Evolutionary conservation across 2,329 filamentous ascomycete genomes (phyloP).

Genomic region (Coleophoma cylindrospora): DNA sequence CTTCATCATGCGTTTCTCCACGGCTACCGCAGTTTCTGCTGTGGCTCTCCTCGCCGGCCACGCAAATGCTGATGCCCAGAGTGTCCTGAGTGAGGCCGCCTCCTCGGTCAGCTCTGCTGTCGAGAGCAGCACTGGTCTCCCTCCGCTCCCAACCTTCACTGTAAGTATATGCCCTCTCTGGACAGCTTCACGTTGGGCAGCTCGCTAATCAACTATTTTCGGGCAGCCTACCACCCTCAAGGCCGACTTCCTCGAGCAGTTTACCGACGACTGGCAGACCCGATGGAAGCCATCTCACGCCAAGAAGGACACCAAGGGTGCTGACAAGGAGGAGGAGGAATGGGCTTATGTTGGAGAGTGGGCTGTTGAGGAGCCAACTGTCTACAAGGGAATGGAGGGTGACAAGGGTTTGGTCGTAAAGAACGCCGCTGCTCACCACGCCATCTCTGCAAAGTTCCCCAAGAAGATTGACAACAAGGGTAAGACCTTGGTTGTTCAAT

Average conservation of each 20-base stretch:
- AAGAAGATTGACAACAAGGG: constrained; percentile 96
- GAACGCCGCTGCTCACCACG: constrained; percentile 96
- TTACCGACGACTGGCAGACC: constrained; percentile 91
- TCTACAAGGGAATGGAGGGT: constrained; percentile 87
- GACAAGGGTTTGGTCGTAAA: constrained; percentile 98
- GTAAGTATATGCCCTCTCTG: constrained; percentile 15
- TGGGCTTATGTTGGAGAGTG: constrained; percentile 98
- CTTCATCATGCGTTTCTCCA: constrained; percentile 76
- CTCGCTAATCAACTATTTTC: constrained; percentile 8
- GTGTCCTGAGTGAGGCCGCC: constrained; percentile 41
- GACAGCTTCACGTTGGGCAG: neutral
- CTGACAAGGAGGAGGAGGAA: constrained; percentile 68
- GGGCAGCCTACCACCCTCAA: constrained; percentile 78
- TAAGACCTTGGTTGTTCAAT: constrained; percentile 96
- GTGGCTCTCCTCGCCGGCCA: constrained; percentile 68
- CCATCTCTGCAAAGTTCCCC: constrained; percentile 98
- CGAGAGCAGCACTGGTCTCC: constrained; percentile 46
- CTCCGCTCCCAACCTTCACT: constrained; percentile 5
- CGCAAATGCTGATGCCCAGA: constrained; percentile 62
- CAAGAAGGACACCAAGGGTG: constrained; percentile 81
- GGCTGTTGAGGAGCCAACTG: constrained; percentile 88
- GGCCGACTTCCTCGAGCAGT: constrained; percentile 96
- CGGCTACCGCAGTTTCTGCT: constrained; percentile 70
- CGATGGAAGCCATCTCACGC: constrained; percentile 94
- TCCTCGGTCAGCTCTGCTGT: constrained; percentile 38